Conservation (phyloP, 2,329 filamentous ascomycete species). For the Aureobasidium lini region DNA sequence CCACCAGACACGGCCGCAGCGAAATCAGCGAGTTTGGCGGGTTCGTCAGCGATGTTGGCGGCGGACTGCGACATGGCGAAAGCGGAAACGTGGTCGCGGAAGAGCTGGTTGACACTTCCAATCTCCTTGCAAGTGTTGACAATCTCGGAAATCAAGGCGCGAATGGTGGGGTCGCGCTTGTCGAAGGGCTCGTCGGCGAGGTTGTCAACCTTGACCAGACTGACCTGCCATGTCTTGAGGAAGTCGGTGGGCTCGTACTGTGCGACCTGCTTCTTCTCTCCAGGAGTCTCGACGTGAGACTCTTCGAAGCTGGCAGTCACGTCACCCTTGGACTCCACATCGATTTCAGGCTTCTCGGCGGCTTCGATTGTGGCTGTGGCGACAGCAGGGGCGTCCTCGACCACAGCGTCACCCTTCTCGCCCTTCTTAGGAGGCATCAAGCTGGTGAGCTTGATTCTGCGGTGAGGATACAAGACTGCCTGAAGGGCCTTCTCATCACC, state of each 20-base stretch:
- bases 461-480: slow-evolving; percentile 90
- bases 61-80: slow-evolving; percentile 94
- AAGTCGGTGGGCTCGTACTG: slow-evolving; percentile 84
- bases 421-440: slow-evolving; percentile 60
- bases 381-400: slow-evolving; percentile 35
- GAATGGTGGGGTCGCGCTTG: slow-evolving; percentile 79
- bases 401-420: slow-evolving; percentile 40
- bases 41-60: slow-evolving; percentile 90
- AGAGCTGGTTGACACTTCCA: slow-evolving; percentile 84
- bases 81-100: slow-evolving; percentile 93
- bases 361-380: slow-evolving; percentile 44
- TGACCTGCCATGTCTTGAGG: slow-evolving; percentile 83
- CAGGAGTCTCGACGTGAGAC: slow-evolving; percentile 52
- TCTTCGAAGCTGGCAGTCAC: slow-evolving; percentile 98
- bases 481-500: slow-evolving; percentile 76
- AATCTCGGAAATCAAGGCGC: slow-evolving; percentile 92
- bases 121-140: slow-evolving; percentile 99
- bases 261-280: slow-evolving; percentile 38
- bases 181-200: slow-evolving; percentile 82
- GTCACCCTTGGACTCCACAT: slow-evolving; percentile 70
- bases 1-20: slow-evolving; percentile 94
- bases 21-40: slow-evolving; percentile 91
- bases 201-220: slow-evolving; percentile 92
- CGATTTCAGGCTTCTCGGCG: slow-evolving; percentile 6
- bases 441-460: slow-evolving; percentile 82